Base-by-base conservation (phyloP, 148 eudicot genomes). In the Rheum nobile region DNA sequence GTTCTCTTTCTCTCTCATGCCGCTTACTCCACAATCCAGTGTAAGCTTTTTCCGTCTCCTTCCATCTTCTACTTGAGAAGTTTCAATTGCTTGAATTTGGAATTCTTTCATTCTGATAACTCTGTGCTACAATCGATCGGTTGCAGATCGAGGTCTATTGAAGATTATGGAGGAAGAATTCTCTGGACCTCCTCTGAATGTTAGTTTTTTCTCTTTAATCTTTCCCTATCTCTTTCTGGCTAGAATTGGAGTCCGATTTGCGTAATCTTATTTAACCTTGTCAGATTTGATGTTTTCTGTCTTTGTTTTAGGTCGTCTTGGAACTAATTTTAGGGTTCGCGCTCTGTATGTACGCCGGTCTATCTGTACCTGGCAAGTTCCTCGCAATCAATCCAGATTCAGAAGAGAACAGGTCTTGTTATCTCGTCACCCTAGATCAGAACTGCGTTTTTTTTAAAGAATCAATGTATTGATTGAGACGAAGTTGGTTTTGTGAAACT, bases 161-260 rank as follows among this genome's bases (percentile, higher is more conserved):
- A 90, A 91, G 87, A 91, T 94, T 70, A 94, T 83, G 1, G 93
- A 91, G 78, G 97, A 94, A 67, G 86, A 91, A 78, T 94, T 94
- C 59, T 82, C 89, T 5, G 89, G 89, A 1, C 91, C 97, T 52
- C 93, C 98, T 13, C 13, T 87, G 32, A 82, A 84, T 77, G n/a
- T 37, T 43, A 37, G 38, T 44, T 37, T n/a, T 71, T 57, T 82
- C 35, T 52, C 19, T 22, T 57, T 12, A 43, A 50, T 26, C 39
- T 32, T 80, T 72, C 52, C 17, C 59, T 37, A 5, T 6, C 55
- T 19, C n/a, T 46, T 17, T 46, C 16, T 38, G 28, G 14, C 29
- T 70, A 4, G 4, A 67, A 70, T 24, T 70, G 72, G 47, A 70
- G 72, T 32, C 29, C 29, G 73, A 22, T 71, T 71, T 38, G 73